Evolutionary conservation across 345 rosid genomes (phyloP), one percentile per base, ranked within the genome.

Genomic region (Euphorbia pulcherrima): DNA sequence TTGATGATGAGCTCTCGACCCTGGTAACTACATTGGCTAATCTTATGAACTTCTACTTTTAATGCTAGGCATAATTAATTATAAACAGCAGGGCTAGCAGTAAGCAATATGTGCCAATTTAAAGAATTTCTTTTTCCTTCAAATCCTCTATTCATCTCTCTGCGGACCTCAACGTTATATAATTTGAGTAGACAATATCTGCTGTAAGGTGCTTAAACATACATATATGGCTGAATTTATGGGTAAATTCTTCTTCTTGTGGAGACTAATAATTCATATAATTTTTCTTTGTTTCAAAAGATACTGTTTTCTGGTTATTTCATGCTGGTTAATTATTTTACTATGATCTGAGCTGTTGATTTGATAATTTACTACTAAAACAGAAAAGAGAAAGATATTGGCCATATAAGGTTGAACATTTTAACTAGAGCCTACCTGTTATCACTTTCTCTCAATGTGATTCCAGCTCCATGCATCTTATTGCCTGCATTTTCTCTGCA

Each of bases 1-100:
- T 92, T 70, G 98, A 92, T 60, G 50, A 30, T 7, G 85, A 92
- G 77, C 87, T 92, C 13, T 84, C 92, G 16, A 80, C 87, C 7
- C 69, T 92, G 94, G 97, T 92, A 85, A 76, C 26, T 73, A 60
- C 7, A 2, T 35, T 20, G 44, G 18, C 64, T 11, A 10, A 44
- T 37, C 17, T 35, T 35, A n/a, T 37, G 47, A 60, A 60, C 47
- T 60, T 59, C 44, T 59, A n/a, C 26, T 35, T 35, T 37, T 28
- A 52, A 8, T 41, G 6, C 44, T 12, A 9, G 2, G 16, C 13
- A 11, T 12, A 44, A 44, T 44, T 44, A 4, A 44, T 7, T 44
- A 44, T 44, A 44, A 11, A 44, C 8, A 18, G 50, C 50, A 12
- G 50, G 13, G 50, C 11, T 44, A 44, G 50, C 50, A 11, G 50